Evolutionary conservation across 108 stramenopile species (phyloP).

Genomic region (Cyclotella choctawhatcheeana): DNA sequence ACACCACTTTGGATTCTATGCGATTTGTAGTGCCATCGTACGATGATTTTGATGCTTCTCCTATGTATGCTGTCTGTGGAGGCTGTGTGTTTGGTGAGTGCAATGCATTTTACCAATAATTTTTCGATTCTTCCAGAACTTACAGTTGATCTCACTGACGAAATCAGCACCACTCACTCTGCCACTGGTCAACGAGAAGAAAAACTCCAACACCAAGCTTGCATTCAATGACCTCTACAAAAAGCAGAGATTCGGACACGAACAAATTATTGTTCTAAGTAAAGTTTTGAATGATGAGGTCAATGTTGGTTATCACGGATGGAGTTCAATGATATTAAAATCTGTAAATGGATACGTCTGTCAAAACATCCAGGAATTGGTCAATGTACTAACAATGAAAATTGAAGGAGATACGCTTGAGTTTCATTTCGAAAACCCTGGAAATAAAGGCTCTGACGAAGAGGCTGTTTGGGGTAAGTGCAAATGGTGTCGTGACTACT

Average conservation of each 20-base stretch:
- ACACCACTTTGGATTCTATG: slow-evolving; percentile 16
- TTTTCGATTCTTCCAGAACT: not conserved
- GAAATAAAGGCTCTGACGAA: not conserved
- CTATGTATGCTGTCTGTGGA: slow-evolving; percentile 46
- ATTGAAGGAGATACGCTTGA: slow-evolving; percentile 30
- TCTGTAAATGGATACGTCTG: slow-evolving; percentile 49
- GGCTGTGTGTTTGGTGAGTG: slow-evolving; percentile 53
- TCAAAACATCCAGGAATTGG: slow-evolving; percentile 49
- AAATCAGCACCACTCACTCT: slow-evolving; percentile 33
- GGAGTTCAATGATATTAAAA: slow-evolving; percentile 38
- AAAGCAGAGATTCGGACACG: slow-evolving; percentile 32
- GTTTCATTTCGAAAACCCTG: slow-evolving; percentile 30
- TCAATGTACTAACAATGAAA: slow-evolving; percentile 28
- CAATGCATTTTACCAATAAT: not conserved
- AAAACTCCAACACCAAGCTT: slow-evolving; percentile 23
- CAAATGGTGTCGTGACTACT: too few relatives aligned
- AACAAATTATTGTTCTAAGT: slow-evolving; percentile 46
- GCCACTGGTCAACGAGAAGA: slow-evolving; percentile 43
- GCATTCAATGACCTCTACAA: slow-evolving; percentile 31
- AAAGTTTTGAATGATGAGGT: slow-evolving; percentile 52
- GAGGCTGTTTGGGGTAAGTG: slow-evolving; percentile 38
- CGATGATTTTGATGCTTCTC: slow-evolving; percentile 52
- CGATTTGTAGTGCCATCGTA: slow-evolving; percentile 46
- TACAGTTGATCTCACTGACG: not conserved
- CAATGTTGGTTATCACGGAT: slow-evolving; percentile 53